Conservation (phyloP, 2,329 filamentous ascomycete genomes). For the Helotiales sp. region DNA sequence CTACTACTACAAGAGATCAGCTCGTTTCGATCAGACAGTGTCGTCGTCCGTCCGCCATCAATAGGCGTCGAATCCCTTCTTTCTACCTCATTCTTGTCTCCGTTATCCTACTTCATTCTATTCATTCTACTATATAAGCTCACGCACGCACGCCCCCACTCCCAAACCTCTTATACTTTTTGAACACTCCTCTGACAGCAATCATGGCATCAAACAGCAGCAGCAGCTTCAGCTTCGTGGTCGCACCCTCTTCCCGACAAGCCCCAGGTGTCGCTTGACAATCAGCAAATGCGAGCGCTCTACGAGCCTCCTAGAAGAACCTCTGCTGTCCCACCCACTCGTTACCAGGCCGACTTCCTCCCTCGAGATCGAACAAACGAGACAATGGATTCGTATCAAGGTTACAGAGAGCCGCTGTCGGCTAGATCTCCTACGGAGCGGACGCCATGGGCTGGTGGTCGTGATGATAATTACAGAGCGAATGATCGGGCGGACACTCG, state of each 20-base stretch:
- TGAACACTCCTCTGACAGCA: slow-evolving; percentile 45
- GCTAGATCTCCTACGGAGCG: slow-evolving; percentile 44
- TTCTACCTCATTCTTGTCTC: slow-evolving; percentile 32
- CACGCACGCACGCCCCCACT: slow-evolving; percentile 10
- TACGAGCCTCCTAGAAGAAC: slow-evolving; percentile 30
- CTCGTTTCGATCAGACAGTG: slow-evolving; percentile 36
- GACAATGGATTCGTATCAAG: slow-evolving; percentile 40
- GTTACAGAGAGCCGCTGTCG: slow-evolving; percentile 41
- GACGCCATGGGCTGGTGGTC: slow-evolving; percentile 41
- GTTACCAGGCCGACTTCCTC: slow-evolving; percentile 1
- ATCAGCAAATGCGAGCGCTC: slow-evolving; percentile 31
- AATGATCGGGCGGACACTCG: slow-evolving; percentile 48
- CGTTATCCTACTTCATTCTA: slow-evolving; percentile 20
- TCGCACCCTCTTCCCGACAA: slow-evolving; percentile 35
- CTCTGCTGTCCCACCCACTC: slow-evolving; percentile 24
- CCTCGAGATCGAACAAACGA: slow-evolving; percentile 8
- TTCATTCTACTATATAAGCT: slow-evolving; percentile 17
- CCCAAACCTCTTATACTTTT: slow-evolving; percentile 33
- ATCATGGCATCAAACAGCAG: slow-evolving; percentile 46
- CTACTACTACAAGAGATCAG: slow-evolving; percentile 31
- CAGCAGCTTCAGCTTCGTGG: slow-evolving; percentile 32
- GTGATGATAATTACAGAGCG: slow-evolving; percentile 40
- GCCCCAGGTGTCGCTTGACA: slow-evolving; percentile 43
- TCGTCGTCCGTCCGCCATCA: slow-evolving; percentile 30
- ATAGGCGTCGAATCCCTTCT: slow-evolving; percentile 30